Base-by-base conservation (phyloP, 306 rosid species). In the Gastrolobium bilobum region DNA sequence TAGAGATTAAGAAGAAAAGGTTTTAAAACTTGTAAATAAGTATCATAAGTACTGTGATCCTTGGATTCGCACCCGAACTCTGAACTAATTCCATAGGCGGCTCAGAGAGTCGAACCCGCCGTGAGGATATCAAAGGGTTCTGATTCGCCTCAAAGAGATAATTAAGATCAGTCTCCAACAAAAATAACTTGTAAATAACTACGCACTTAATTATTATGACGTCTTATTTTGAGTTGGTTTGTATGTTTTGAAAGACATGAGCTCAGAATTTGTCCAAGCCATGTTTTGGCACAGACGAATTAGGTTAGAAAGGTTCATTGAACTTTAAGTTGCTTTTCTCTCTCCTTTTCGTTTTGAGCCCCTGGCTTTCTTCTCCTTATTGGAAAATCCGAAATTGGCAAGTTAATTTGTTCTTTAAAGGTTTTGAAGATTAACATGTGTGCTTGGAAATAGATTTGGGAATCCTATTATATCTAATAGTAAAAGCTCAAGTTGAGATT, bases 361-460 rank as follows among this genome's bases (percentile, higher is more conserved):
- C 29, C 62, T n/a, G 34, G 64, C 7, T 56, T 57, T 13, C 42
- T 29, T 43, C 43, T 10, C 2, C 5, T 4, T 43, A 0, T 3
- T 54, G 5, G 30, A 10, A 37, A 33, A 59, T 35, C 60, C 6
- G 11, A 33, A 43, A 57, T 59, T 8, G 26, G 8, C 64, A 38
- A 60, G 71, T 70, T n/a, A n/a, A n/a, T n/a, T 20, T 61, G 83
- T 43, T 34, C 53, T 51, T 63, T 58, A 15, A 58, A 34, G 26
- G 29, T 54, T 37, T 29, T 38, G 15, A 74, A 54, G 70, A 65
- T 73, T 44, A 2, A 77, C 54, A 51, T 56, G 60, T 75, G 78
- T 60, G 68, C 20, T 29, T 34, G 70, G 35, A 78, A 8, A 46
- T 29, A 58, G 70, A 43, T 43, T 68, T 6, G 51, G 76, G 29